These are phyloP conservation scores for Scheffersomyces stipitis DNA, from an alignment of 805 yeast genomes.

Conservation along the genomic window DNA sequence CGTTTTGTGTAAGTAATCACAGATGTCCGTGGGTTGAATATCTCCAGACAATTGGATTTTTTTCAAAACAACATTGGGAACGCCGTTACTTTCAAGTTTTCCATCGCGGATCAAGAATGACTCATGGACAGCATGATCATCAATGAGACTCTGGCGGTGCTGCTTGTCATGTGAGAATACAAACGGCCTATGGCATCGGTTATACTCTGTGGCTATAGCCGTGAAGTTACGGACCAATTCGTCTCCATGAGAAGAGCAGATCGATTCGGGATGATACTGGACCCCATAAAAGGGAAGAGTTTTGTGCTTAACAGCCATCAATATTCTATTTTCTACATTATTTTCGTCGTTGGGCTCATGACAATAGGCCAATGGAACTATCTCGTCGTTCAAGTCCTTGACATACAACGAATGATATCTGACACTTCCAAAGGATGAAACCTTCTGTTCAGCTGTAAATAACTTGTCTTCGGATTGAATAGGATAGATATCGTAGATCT, in stretches of 20 bases:
- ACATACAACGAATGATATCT: slow-evolving; percentile 87
- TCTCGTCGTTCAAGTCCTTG: slow-evolving; percentile 24
- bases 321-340: slow-evolving; percentile 31
- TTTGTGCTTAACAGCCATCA: slow-evolving; percentile 79
- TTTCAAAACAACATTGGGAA: slow-evolving; percentile 2
- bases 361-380: slow-evolving; percentile 65
- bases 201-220: slow-evolving; percentile 40
- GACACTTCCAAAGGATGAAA: slow-evolving; percentile 59
- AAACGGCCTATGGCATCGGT: slow-evolving; percentile 18
- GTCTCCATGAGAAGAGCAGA: slow-evolving; percentile 73
- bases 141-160: slow-evolving; percentile 5
- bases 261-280: slow-evolving; percentile 96
- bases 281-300: slow-evolving; percentile 81
- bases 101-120: slow-evolving; percentile 15
- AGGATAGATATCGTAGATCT: slow-evolving; percentile 55
- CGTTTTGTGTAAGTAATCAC: slow-evolving; percentile 42
- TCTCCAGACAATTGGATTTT: slow-evolving; percentile 6
- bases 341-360: slow-evolving; percentile 28
- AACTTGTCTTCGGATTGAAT: slow-evolving; percentile 31
- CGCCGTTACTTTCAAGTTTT: slow-evolving; percentile 4
- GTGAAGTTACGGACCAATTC: slow-evolving; percentile 64
- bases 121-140: slow-evolving; percentile 21
- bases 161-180: not conserved
- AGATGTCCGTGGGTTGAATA: slow-evolving; percentile 45
- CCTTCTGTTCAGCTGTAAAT: slow-evolving; percentile 14